phyloP scores from a whole-genome alignment of 164 flowering plant species.

The Paratinospora sagittata region DNA sequence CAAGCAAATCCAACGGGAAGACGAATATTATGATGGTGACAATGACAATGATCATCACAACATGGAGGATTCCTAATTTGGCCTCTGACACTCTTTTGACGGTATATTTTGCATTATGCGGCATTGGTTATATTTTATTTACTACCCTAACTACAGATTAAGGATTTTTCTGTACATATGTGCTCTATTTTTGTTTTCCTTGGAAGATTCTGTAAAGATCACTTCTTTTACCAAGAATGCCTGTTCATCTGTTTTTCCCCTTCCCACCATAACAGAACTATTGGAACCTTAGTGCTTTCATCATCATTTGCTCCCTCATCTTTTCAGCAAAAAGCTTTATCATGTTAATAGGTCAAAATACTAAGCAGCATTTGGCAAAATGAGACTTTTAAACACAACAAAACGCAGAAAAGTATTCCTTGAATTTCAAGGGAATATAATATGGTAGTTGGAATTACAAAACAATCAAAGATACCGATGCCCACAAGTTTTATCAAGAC shows the following conservation, averaged over 20 bases:
- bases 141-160: not conserved
- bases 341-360: too few relatives aligned
- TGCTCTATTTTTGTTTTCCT: not conserved
- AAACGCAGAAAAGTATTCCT: too few relatives aligned
- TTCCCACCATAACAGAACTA: too few relatives aligned
- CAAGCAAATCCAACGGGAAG: constrained; percentile 89
- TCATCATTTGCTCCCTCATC: too few relatives aligned
- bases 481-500: too few relatives aligned
- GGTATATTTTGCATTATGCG: not conserved
- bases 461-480: too few relatives aligned
- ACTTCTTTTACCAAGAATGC: not conserved
- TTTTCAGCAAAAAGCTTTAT: too few relatives aligned
- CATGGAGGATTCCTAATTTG: constrained; percentile 32
- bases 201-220: not conserved
- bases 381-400: too few relatives aligned
- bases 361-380: too few relatives aligned
- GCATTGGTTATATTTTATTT: not conserved
- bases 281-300: too few relatives aligned
- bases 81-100: not conserved
- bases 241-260: not conserved
- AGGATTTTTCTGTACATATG: not conserved
- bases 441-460: too few relatives aligned
- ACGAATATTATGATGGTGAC: constrained; percentile 89
- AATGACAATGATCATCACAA: constrained; percentile 83
- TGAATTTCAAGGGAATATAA: too few relatives aligned